These are phyloP conservation scores for Pseudogymnoascus sp. DNA, from an alignment of 2,329 filamentous ascomycete species.

Conservation along the genomic window DNA sequence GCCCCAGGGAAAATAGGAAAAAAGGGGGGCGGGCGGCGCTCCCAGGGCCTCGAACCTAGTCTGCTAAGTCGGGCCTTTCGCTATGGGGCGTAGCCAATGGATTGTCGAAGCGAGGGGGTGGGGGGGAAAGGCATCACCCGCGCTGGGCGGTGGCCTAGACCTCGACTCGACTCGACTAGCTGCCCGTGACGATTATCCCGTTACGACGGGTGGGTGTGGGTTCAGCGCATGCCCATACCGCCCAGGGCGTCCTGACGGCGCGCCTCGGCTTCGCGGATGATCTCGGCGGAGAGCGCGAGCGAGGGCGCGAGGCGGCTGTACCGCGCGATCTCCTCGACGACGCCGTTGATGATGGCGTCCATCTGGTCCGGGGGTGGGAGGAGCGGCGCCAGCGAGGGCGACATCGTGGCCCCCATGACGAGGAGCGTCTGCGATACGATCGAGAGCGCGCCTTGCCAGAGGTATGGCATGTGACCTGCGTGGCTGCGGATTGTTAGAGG, in stretches of 20 bases:
- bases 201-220: not conserved
- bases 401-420: conserved; percentile 80
- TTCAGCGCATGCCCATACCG: conserved; percentile 26
- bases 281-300: conserved; percentile 66
- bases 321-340: conserved; percentile 66
- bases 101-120: not conserved
- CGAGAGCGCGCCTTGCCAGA: conserved; percentile 77
- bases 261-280: conserved; percentile 70
- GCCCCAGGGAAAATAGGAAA: not conserved
- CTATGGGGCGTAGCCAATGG: not conserved
- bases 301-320: conserved; percentile 70
- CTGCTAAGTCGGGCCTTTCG: not conserved
- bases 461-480: conserved; percentile 74
- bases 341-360: conserved; percentile 69
- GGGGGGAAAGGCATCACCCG: not conserved
- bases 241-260: conserved; percentile 56
- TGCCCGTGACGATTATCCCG: not conserved
- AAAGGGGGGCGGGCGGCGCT: not conserved
- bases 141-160: not conserved
- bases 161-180: not conserved
- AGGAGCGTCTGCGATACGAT: conserved; percentile 75
- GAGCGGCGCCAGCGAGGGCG: conserved; percentile 54
- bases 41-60: not conserved
- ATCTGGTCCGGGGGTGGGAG: conserved; percentile 52
- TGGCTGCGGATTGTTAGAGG: conserved; percentile 42